Evolutionary conservation across 257 asterid genomes (phyloP).

Genomic region (Solanum ossicruentum): DNA sequence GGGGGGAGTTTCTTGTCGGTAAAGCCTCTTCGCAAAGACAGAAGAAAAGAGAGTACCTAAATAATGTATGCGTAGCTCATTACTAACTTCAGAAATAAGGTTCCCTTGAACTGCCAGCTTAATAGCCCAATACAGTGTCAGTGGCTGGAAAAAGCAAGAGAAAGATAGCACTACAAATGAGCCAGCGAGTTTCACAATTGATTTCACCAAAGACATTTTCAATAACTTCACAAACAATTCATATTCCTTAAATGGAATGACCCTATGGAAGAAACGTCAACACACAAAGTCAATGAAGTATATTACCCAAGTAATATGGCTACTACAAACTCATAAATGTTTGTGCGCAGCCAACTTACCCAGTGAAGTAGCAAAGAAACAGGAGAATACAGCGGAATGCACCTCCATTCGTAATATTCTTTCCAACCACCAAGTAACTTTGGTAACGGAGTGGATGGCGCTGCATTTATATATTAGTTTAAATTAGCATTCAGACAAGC

Average conservation of each 20-base stretch:
- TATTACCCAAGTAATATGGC: neutral
- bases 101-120: slow-evolving; percentile 42
- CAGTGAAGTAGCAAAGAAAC: slow-evolving; percentile 90
- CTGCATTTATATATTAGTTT: slow-evolving; percentile 19
- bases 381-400: slow-evolving; percentile 71
- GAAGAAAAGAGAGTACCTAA: slow-evolving; percentile 38
- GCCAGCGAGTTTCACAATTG: neutral
- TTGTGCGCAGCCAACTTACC: slow-evolving; percentile 32
- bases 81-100: slow-evolving; percentile 33
- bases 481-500: neutral
- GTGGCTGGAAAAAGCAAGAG: slow-evolving; percentile 43
- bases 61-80: slow-evolving; percentile 62
- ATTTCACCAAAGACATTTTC: neutral
- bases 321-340: neutral
- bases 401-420: slow-evolving; percentile 89
- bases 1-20: neutral
- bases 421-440: slow-evolving; percentile 48
- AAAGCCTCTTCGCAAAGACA: neutral
- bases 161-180: neutral
- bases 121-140: slow-evolving; percentile 59
- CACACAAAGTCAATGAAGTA: neutral
- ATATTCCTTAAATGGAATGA: neutral
- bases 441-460: slow-evolving; percentile 35
- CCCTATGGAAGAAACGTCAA: neutral
- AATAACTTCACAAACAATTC: neutral